phyloP scores from a whole-genome alignment of 169 alveolate genomes.

The Babesia ovis region DNA sequence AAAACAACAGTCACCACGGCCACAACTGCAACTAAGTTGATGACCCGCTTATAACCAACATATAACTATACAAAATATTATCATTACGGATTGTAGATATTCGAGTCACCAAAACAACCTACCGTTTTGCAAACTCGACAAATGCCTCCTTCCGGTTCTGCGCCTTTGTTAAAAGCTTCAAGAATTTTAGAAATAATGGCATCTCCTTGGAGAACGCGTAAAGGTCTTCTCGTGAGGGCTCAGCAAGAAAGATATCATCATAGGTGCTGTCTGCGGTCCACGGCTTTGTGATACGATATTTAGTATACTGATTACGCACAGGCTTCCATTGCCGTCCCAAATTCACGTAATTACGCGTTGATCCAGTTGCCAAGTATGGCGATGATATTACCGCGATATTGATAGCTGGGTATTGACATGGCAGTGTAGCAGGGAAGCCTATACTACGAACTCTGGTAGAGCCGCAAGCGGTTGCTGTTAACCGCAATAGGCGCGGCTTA shows the following conservation, averaged over 20 bases:
- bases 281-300: conserved; percentile 84
- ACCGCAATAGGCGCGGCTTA: conserved; percentile 9
- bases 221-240: conserved; percentile 81
- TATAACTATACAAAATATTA: too few relatives aligned
- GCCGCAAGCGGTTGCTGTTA: neutral
- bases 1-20: neutral
- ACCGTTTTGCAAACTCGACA: conserved; percentile 81
- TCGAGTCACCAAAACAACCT: neutral
- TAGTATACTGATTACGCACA: conserved; percentile 76
- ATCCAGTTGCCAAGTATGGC: neutral
- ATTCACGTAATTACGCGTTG: conserved; percentile 34
- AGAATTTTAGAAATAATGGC: conserved; percentile 80
- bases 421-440: neutral
- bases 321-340: conserved; percentile 60
- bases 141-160: conserved; percentile 81
- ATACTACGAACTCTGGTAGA: neutral
- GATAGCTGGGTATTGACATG: neutral
- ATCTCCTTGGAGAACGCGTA: conserved; percentile 80
- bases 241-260: conserved; percentile 82
- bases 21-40: too few relatives aligned
- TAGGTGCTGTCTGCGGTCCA: conserved; percentile 80
- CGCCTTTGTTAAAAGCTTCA: conserved; percentile 80
- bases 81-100: too few relatives aligned
- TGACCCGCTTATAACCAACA: too few relatives aligned
- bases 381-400: neutral